phyloP scores from a whole-genome alignment of 176 grass and related monocot species.

The Saccharum officinarum region DNA sequence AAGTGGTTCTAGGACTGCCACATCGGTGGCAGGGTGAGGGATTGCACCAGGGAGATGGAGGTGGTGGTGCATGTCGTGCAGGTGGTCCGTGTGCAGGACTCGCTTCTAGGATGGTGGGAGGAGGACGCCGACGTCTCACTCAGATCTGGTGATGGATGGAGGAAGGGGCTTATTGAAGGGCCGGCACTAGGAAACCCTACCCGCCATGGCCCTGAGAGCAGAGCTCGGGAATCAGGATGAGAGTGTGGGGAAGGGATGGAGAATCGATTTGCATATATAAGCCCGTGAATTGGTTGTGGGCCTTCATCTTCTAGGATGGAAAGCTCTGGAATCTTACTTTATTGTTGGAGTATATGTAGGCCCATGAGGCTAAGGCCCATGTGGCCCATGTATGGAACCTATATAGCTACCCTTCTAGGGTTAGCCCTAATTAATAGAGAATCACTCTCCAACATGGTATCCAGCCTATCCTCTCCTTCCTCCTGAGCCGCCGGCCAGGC shows the following conservation, averaged over 20 bases:
- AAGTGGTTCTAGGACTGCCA: slow-evolving; percentile 47
- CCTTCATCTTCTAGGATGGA: background rate
- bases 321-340: background rate
- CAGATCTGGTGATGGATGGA: background rate
- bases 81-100: slow-evolving; percentile 64
- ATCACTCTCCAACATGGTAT: too few species aligned
- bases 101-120: slow-evolving; percentile 31
- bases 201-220: background rate
- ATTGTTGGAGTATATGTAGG: too few species aligned
- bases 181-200: background rate
- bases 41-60: slow-evolving; percentile 59
- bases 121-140: background rate
- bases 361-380: too few species aligned
- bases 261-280: background rate
- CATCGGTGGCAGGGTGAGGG: slow-evolving; percentile 13
- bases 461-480: too few species aligned
- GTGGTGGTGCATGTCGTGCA: slow-evolving; percentile 77
- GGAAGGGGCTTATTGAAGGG: background rate
- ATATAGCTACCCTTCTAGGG: too few species aligned
- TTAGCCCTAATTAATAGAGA: too few species aligned
- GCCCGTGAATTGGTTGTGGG: background rate
- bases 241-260: background rate
- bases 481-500: too few species aligned
- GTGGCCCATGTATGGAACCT: too few species aligned
- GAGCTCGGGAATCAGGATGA: background rate